Base-by-base conservation (phyloP, 2,329 filamentous ascomycete species). In the Cladosporium sp. region DNA sequence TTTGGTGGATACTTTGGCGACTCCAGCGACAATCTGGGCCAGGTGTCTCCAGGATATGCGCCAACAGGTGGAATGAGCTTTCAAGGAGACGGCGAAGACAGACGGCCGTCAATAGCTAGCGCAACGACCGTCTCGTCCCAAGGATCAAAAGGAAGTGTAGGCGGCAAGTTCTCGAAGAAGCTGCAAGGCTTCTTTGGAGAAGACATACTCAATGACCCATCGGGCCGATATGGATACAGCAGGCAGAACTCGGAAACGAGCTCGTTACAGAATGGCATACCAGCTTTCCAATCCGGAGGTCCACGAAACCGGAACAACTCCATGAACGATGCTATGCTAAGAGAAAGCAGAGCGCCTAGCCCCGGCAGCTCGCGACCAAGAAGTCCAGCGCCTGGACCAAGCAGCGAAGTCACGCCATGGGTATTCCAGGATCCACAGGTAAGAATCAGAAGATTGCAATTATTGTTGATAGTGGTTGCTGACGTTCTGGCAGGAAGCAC, bases 391-490 rank as follows among this genome's bases (percentile, higher is more conserved):
- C 71, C 72, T 6, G 71, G 69, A 37, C 74, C 75, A n/a, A 74
- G 72, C 50, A 95, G 92, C 74, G 94, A 98, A 79, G 93, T 99
- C 66, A 95, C 96, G 46, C 95, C 95, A n/a, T 99, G 97, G 85
- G 85, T 96, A 68, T 98, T 95, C 76, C 95, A 98, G 79, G 74
- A 77, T 69, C 59, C 69, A 29, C 68, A 73, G 69, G 75, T 75
- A 71, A 65, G 71, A 21, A 23, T 53, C 21, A 7, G 44, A 40
- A 31, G 2, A n/a, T 18, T 49, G 23, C 23, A 3, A 21, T 31
- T 26, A 16, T 52, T 23, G 26, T n/a, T 31, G 31, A n/a, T 18
- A 53, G 16, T 28, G 23, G 14, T 29, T 31, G 35, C 55, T 59
- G 29, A 59, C 28, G 29, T 23, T 55, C 7, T 46, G 33, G 63